phyloP scores from a whole-genome alignment of 495 filamentous ascomycete genomes.

The Entonaema liquescens region DNA sequence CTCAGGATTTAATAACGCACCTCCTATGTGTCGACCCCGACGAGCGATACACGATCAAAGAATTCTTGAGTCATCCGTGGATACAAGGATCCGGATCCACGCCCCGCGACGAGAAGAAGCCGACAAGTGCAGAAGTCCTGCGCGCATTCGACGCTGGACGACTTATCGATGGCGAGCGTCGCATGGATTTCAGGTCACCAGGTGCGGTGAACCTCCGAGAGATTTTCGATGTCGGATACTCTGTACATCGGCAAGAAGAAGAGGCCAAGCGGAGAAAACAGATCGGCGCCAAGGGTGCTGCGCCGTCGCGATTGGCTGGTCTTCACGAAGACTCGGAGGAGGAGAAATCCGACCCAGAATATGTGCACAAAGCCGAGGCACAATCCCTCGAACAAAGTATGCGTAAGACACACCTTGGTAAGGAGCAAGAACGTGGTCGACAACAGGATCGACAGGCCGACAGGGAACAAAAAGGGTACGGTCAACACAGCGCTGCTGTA shows the following conservation, averaged over 20 bases:
- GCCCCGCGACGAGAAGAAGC: constrained; percentile 70
- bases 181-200: constrained; percentile 94
- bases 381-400: constrained; percentile 86
- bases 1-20: constrained; percentile 93
- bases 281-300: constrained; percentile 65
- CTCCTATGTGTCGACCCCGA: constrained; percentile 92
- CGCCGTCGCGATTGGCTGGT: constrained; percentile 61
- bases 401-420: constrained; percentile 77
- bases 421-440: constrained; percentile 60
- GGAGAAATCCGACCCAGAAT: constrained; percentile 69
- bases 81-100: constrained; percentile 68
- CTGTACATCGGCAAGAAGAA: constrained; percentile 95
- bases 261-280: constrained; percentile 90
- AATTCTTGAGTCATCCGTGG: constrained; percentile 94
- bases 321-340: constrained; percentile 76
- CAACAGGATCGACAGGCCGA: constrained; percentile 56
- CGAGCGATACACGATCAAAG: constrained; percentile 85
- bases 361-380: constrained; percentile 65
- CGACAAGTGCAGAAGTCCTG: constrained; percentile 51
- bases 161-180: constrained; percentile 67
- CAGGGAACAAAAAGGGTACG: constrained; percentile 72
- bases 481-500: constrained; percentile 79
- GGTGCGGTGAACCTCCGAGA: constrained; percentile 95
- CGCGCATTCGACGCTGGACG: constrained; percentile 64
- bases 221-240: constrained; percentile 96